Percentiles rank a stretch among this genome's conserved stretches.
Conservation (phyloP, 306 rosid genomes). For the Cucumis sativus region DNA sequence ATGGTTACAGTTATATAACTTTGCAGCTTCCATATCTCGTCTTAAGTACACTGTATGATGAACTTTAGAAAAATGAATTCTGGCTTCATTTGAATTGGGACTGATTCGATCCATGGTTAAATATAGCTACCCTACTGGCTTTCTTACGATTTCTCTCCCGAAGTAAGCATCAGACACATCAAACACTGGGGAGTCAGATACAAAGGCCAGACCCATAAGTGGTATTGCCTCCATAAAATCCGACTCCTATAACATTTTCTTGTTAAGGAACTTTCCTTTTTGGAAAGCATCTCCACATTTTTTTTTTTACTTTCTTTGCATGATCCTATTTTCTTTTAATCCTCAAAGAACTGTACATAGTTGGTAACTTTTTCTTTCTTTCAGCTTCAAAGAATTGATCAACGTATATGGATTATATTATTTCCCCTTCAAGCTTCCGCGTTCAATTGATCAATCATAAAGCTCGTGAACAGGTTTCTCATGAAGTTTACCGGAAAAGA, state of each 20-base stretch:
- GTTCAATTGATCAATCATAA: not conserved
- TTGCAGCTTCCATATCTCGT: not conserved
- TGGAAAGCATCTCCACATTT: not conserved
- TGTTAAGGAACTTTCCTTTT: not conserved
- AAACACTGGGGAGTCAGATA: conserved; percentile 68
- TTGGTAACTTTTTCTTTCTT: not conserved
- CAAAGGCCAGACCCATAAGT: conserved; percentile 90
- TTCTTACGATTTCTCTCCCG: conserved; percentile 76
- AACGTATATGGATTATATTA: not conserved
- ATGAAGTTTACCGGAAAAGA: conserved; percentile 64
- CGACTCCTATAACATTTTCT: not conserved
- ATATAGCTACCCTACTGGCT: conserved; percentile 70
- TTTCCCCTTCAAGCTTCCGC: not conserved
- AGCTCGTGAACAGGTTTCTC: conserved; percentile 53
- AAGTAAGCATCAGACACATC: conserved; percentile 44
- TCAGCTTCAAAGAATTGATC: not conserved
- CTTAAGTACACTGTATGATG: not conserved
- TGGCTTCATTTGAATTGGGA: not conserved
- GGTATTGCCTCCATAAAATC: conserved; percentile 23
- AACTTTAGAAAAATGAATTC: not conserved
- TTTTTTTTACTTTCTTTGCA: not conserved
- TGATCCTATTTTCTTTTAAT: not conserved
- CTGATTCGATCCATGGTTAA: not conserved
- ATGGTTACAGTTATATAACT: not conserved
- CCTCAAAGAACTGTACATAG: not conserved